Percentiles rank a stretch among this genome's conserved stretches.
Evolutionary conservation across 2,329 filamentous ascomycete genomes (phyloP).

Genomic region (Colletotrichum aenigma): DNA sequence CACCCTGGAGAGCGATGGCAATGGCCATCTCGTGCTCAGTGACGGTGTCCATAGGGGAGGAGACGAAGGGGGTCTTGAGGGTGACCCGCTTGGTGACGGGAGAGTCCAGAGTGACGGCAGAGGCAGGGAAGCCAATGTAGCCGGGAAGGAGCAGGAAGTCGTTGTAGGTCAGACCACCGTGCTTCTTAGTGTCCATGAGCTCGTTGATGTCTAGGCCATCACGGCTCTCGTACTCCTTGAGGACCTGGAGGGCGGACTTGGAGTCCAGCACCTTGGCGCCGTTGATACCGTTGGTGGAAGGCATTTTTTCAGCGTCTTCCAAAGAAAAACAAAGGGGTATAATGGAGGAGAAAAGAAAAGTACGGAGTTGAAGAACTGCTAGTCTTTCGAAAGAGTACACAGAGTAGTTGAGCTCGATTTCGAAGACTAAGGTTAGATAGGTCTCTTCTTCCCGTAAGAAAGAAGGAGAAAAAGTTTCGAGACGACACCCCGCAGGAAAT

Average conservation of each 20-base stretch:
- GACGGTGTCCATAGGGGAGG: conserved; percentile 99
- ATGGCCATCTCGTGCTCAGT: conserved; percentile 99
- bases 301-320: conserved; percentile 40
- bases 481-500: conserved; percentile 35
- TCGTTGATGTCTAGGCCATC: conserved; percentile 90
- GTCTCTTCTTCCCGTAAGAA: conserved; percentile 60
- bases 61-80: conserved; percentile 95
- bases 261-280: conserved; percentile 71
- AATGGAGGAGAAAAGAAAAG: conserved; percentile 27
- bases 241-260: conserved; percentile 76
- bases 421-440: conserved; percentile 31
- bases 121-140: conserved; percentile 97
- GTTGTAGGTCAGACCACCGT: conserved; percentile 97
- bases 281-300: conserved; percentile 58
- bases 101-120: conserved; percentile 85
- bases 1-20: conserved; percentile 89
- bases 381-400: conserved; percentile 33
- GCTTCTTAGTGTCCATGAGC: conserved; percentile 87
- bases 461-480: conserved; percentile 43
- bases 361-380: conserved; percentile 34
- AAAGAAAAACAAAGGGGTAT: conserved; percentile 31
- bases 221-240: conserved; percentile 78
- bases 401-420: conserved; percentile 26
- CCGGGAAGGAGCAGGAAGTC: conserved; percentile 97
- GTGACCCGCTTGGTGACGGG: conserved; percentile 94